phyloP scores from a whole-genome alignment of 495 filamentous ascomycete species.

The Hypoxylon rickii region DNA sequence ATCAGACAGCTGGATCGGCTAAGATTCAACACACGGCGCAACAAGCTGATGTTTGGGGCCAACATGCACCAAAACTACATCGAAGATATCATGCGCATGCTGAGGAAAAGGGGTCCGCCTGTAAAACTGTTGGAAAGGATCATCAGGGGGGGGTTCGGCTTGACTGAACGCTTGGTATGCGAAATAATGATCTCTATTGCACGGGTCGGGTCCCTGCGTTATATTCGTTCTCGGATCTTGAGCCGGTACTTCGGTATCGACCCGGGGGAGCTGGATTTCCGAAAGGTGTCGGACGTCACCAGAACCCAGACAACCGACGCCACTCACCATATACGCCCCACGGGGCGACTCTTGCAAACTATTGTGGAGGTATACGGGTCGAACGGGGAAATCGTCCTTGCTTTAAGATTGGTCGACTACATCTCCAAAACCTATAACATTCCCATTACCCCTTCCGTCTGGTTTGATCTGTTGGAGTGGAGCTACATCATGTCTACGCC shows the following conservation, averaged over 20 bases:
- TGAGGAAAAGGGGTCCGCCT: slow-evolving; percentile 24
- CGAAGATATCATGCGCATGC: slow-evolving; percentile 36
- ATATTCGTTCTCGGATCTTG: slow-evolving; percentile 28
- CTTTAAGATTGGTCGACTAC: slow-evolving; percentile 38
- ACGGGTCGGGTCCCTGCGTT: slow-evolving; percentile 32
- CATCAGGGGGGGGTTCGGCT: slow-evolving; percentile 26
- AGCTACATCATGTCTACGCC: slow-evolving; percentile 37
- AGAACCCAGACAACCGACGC: neutral
- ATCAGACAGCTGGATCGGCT: slow-evolving; percentile 22
- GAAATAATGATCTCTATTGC: slow-evolving; percentile 37
- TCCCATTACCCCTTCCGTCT: slow-evolving; percentile 33
- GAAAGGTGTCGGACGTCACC: too few relatives aligned
- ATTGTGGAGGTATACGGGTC: slow-evolving; percentile 42
- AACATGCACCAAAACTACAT: slow-evolving; percentile 27
- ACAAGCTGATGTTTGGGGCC: slow-evolving; percentile 29
- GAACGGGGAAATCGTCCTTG: slow-evolving; percentile 39
- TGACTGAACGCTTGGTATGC: slow-evolving; percentile 42
- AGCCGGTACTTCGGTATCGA: slow-evolving; percentile 28
- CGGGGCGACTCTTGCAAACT: slow-evolving; percentile 37
- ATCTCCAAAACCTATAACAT: slow-evolving; percentile 36
- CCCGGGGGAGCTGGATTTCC: slow-evolving; percentile 4
- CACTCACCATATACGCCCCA: slow-evolving; percentile 30
- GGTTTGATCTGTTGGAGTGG: slow-evolving; percentile 45
- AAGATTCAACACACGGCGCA: slow-evolving; percentile 11
- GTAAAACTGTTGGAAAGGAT: slow-evolving; percentile 11